Evolutionary conservation across 148 eudicot species (phyloP), one percentile per base, ranked within the genome.

Genomic region (Suaeda aralocaspica): DNA sequence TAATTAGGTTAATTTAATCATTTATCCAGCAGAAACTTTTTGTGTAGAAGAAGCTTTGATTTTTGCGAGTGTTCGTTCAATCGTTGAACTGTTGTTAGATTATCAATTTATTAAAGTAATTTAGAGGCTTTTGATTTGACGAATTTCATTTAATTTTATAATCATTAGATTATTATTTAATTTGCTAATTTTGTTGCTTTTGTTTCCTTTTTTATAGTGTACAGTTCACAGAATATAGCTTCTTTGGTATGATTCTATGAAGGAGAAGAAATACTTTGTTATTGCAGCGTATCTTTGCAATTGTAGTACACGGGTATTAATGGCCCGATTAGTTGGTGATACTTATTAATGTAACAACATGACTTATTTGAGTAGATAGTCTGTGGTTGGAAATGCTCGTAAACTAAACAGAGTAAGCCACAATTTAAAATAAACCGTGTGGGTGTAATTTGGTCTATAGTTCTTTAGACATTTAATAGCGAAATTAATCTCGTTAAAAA

Each of bases 251-350:
- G 80, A 24, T 39, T 57, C 67, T 21, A 77, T 72, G 80, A 77
- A 72, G 72, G 80, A 77, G 16, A 77, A 77, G 29, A 77, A 72
- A 72, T 62, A 77, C 76, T 41, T 77, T 73, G 30, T 31, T 68
- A 53, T 46, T 78, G 33, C 81, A 78, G 59, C 68, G 77, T 46
- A 61, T 78, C 59, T 78, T 78, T 44, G 77, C 33, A 78, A 72
- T 33, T 78, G 81, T 68, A 68, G 77, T 44, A 68, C 73, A 33
- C 81, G 73, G 81, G 81, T 78, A 45, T 13, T 41, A 8, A n/a
- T n/a, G n/a, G n/a, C n/a, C n/a, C n/a, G n/a, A n/a, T n/a, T n/a
- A n/a, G n/a, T n/a, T n/a, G n/a, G n/a, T n/a, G n/a, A n/a, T n/a
- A n/a, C n/a, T n/a, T n/a, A n/a, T n/a, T n/a, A n/a, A n/a, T n/a